Percentiles rank a stretch among this genome's conserved stretches.
These are phyloP conservation scores for Trichoderma arundinaceum DNA, from an alignment of 2,329 filamentous ascomycete species.

Conservation along the genomic window DNA sequence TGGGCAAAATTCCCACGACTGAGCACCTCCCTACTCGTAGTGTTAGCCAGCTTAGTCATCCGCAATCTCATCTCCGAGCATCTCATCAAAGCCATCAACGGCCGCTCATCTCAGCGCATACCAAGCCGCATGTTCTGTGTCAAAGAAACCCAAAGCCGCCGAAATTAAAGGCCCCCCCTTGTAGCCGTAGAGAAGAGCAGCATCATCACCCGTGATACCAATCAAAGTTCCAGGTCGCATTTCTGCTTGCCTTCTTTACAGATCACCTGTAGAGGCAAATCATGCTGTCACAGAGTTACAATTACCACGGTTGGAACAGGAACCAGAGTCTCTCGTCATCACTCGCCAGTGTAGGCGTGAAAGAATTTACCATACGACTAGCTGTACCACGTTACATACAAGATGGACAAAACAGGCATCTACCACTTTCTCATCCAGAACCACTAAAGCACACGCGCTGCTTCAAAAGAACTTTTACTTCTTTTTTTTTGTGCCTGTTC, in stretches of 20 bases:
- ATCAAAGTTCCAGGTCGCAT: neutral
- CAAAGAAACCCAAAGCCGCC: neutral
- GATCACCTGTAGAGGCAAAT: neutral
- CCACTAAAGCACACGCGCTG: conserved; percentile 27
- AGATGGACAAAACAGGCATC: conserved; percentile 23
- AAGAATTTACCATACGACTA: conserved; percentile 23
- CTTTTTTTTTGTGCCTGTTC: conserved; percentile 46
- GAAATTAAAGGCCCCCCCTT: neutral
- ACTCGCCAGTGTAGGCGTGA: conserved; percentile 22
- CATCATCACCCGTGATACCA: neutral
- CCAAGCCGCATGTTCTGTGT: neutral
- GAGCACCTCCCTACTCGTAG: neutral
- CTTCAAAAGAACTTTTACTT: conserved; percentile 26
- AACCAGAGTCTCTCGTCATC: neutral
- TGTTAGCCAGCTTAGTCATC: conserved; percentile 10
- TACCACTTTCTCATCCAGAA: conserved; percentile 19
- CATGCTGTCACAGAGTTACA: too few species aligned
- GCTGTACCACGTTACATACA: conserved; percentile 30
- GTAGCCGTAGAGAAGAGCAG: neutral
- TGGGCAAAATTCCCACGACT: too few species aligned
- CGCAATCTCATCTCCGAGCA: neutral
- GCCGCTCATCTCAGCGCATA: conserved; percentile 5
- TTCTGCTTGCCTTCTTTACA: neutral
- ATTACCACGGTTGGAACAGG: neutral
- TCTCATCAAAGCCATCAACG: neutral